Evolutionary conservation across 202 grass and related monocot genomes (phyloP), one percentile per base, ranked within the genome.

Genomic region (Zizania palustris): DNA sequence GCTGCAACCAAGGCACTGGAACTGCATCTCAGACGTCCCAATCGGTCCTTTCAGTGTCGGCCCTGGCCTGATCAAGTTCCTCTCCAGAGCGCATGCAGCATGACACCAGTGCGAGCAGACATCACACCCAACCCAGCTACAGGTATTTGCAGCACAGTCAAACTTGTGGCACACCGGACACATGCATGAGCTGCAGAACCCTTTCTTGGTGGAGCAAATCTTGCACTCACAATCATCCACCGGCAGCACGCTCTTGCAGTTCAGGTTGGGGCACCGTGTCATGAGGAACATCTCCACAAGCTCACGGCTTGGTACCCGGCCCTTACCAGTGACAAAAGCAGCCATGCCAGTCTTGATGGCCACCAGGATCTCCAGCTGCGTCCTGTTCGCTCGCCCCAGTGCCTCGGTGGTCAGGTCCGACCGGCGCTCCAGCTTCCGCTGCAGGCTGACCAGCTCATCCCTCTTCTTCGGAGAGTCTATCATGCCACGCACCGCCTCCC

Each of bases 81-180:
- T 93, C 46, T 90, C 89, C 22, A 99, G 88, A 3, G 87, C 96
- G 46, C 96, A 99, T 1, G 80, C 85, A 57, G 92, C 96, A 81
- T 99, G 96, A 72, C 92, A 99, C 96, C 96, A 99, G 67, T 99
- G 96, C 4, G 87, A 90, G 49, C 96, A 99, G 39, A 93, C 89
- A 46, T 99, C 96, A 61, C 96, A 99, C 2, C 96, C 96, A 15
- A 99, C 96, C 96, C 96, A 99, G 69, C 87, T 92, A 72, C 96
- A 99, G n/a, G 96, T 99, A 61, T 99, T 99, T n/a, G 79, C 87
- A 16, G 96, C 92, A 55, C 92, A 99, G 61, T 96, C 96, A 16
- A 99, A 99, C 82, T 96, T 95, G 18, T 89, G 74, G 82, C 96
- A 99, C 62, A 99, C 83, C 3, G 96, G 89, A 75, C 96, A 99